These are phyloP conservation scores for Penicillium canariense DNA, from an alignment of 495 filamentous ascomycete species.

Conservation along the genomic window DNA sequence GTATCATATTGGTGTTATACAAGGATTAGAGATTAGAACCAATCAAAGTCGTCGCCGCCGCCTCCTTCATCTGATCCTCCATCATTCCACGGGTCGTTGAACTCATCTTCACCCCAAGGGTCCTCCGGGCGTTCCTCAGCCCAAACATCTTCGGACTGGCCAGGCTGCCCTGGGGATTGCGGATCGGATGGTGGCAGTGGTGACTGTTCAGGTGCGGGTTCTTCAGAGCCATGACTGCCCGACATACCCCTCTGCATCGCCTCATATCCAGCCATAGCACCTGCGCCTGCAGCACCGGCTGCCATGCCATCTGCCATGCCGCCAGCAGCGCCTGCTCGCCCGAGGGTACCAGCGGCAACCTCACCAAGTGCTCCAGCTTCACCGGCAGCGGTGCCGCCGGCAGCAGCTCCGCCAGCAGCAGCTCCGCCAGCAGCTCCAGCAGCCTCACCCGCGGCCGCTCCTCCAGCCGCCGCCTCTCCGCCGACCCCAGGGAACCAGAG, in stretches of 20 bases:
- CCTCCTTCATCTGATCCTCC: constrained; percentile 30
- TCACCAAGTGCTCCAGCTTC: constrained; percentile 39
- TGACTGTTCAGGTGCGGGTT: background rate
- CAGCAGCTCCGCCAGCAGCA: constrained; percentile 40
- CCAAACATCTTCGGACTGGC: constrained; percentile 31
- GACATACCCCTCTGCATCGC: constrained; percentile 55
- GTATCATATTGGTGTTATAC: constrained; percentile 20
- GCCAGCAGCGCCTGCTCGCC: constrained; percentile 29
- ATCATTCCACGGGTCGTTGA: constrained; percentile 40
- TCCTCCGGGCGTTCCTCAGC: constrained; percentile 31
- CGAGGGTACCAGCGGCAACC: constrained; percentile 35
- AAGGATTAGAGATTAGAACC: constrained; percentile 21
- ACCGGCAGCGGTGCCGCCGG: constrained; percentile 39
- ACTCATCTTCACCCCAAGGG: constrained; percentile 26
- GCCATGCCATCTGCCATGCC: constrained; percentile 40
- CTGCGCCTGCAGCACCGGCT: constrained; percentile 51
- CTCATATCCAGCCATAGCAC: constrained; percentile 62
- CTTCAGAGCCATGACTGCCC: constrained; percentile 18
- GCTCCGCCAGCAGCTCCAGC: constrained; percentile 37
- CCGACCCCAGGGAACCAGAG: constrained; percentile 57
- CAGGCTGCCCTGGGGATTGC: constrained; percentile 23
- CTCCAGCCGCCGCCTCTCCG: constrained; percentile 47
- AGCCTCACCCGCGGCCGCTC: constrained; percentile 44
- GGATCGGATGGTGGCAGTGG: constrained; percentile 5
- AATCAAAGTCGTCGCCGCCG: constrained; percentile 40